These are phyloP conservation scores for Dunaliella sp. DNA, from an alignment of 139 green algal species.

Conservation along the genomic window DNA sequence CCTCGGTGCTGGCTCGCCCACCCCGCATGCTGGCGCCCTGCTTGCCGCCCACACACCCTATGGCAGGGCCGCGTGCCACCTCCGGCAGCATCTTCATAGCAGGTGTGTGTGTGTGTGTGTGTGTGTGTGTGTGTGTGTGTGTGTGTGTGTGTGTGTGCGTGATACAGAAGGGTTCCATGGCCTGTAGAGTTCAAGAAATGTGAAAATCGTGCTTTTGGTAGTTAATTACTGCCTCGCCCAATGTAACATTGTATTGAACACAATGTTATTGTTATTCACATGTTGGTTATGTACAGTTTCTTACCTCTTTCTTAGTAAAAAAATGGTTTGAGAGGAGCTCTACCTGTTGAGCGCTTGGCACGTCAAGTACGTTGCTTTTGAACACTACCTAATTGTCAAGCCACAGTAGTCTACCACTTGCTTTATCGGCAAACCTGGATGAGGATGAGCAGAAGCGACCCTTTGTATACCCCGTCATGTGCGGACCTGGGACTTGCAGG, in stretches of 20 bases:
- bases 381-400: background rate
- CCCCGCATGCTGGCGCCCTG: background rate
- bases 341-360: background rate
- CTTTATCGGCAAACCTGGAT: background rate
- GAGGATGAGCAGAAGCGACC: no score
- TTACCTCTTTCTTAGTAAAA: background rate
- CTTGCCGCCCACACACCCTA: background rate
- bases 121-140: background rate
- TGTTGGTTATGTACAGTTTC: background rate
- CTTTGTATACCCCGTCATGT: background rate
- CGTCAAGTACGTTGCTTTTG: background rate
- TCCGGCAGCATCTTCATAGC: background rate
- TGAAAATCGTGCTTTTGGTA: no score
- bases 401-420: background rate
- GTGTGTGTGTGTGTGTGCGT: background rate
- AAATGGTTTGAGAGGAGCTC: no score
- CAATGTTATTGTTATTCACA: background rate
- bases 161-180: background rate
- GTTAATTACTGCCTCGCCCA: no score
- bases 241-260: background rate
- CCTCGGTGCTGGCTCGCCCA: background rate
- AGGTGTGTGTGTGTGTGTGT: background rate
- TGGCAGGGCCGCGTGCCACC: background rate
- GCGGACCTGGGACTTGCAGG: background rate
- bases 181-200: background rate